phyloP scores from a whole-genome alignment of 2,329 filamentous ascomycete genomes.

The Fusarium miscanthi region DNA sequence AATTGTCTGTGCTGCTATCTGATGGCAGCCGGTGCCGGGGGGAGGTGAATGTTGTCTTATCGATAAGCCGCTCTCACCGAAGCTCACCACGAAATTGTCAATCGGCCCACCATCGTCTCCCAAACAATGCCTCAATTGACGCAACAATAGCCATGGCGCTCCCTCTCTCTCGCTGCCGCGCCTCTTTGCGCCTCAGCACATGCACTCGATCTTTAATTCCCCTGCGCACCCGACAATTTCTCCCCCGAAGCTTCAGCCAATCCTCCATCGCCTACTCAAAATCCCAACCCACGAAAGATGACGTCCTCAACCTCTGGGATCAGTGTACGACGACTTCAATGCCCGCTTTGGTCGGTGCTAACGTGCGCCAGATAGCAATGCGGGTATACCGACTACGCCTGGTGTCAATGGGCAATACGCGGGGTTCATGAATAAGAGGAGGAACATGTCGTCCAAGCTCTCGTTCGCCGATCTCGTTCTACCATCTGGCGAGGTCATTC shows the following conservation, averaged over 20 bases:
- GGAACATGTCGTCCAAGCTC: constrained; percentile 74
- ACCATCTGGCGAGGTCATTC: constrained; percentile 54
- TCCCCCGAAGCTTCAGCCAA: constrained; percentile 36
- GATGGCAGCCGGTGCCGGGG: background rate
- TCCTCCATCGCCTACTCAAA: constrained; percentile 31
- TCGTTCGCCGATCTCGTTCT: constrained; percentile 72
- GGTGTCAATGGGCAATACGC: constrained; percentile 36
- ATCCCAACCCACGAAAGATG: constrained; percentile 24
- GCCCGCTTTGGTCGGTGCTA: background rate
- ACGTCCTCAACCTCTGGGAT: constrained; percentile 46
- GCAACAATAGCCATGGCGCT: constrained; percentile 39
- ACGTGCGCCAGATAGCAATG: constrained; percentile 44
- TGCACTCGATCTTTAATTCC: background rate
- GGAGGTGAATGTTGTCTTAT: background rate
- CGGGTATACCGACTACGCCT: constrained; percentile 35
- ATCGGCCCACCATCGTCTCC: constrained; percentile 35
- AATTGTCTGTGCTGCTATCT: background rate
- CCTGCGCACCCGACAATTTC: constrained; percentile 30
- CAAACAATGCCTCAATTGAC: constrained; percentile 40
- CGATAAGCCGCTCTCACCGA: constrained; percentile 24
- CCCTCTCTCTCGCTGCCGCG: constrained; percentile 40
- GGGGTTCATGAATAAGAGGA: constrained; percentile 78
- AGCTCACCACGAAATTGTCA: constrained; percentile 25
- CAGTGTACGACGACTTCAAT: constrained; percentile 43
- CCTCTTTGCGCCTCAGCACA: constrained; percentile 31